Evolutionary conservation across 768 basidiomycete species (phyloP).

Genomic region (Suillus decipiens): DNA sequence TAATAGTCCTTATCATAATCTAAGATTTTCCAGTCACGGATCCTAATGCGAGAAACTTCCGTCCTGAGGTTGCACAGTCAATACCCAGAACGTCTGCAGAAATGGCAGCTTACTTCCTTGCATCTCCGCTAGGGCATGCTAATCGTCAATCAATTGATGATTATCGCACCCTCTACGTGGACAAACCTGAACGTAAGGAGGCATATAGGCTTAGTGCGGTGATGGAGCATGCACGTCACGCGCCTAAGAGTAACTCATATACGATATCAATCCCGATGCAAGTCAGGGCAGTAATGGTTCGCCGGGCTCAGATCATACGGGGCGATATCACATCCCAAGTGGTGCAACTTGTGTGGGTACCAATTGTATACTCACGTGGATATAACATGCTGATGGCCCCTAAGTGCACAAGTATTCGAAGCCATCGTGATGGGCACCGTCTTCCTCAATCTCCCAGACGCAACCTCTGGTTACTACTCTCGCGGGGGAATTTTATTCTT

Average conservation of each 20-base stretch:
- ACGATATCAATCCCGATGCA: slow-evolving; percentile 52
- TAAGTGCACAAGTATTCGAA: slow-evolving; percentile 42
- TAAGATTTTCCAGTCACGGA: slow-evolving; percentile 49
- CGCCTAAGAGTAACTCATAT: slow-evolving; percentile 46
- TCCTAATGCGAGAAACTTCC: slow-evolving; percentile 56
- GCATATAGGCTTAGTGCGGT: slow-evolving; percentile 51
- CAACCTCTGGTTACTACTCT: slow-evolving; percentile 42
- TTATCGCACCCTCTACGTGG: slow-evolving; percentile 49
- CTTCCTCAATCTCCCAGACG: slow-evolving; percentile 44
- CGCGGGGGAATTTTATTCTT: slow-evolving; percentile 87
- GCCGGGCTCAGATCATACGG: slow-evolving; percentile 48
- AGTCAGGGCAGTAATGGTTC: slow-evolving; percentile 45
- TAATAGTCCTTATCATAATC: neutral
- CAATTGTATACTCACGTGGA: slow-evolving; percentile 19
- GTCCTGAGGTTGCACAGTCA: slow-evolving; percentile 24
- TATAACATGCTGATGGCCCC: neutral
- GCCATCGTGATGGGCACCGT: slow-evolving; percentile 41
- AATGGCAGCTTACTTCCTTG: slow-evolving; percentile 51
- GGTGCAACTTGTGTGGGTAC: slow-evolving; percentile 28
- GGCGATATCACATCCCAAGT: slow-evolving; percentile 40
- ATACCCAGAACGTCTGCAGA: slow-evolving; percentile 52
- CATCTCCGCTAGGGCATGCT: slow-evolving; percentile 38
- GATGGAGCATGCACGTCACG: slow-evolving; percentile 53
- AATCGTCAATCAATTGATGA: slow-evolving; percentile 51
- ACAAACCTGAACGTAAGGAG: slow-evolving; percentile 41